phyloP scores from a whole-genome alignment of 495 filamentous ascomycete genomes.

The Astrothelium subdiscretum region DNA sequence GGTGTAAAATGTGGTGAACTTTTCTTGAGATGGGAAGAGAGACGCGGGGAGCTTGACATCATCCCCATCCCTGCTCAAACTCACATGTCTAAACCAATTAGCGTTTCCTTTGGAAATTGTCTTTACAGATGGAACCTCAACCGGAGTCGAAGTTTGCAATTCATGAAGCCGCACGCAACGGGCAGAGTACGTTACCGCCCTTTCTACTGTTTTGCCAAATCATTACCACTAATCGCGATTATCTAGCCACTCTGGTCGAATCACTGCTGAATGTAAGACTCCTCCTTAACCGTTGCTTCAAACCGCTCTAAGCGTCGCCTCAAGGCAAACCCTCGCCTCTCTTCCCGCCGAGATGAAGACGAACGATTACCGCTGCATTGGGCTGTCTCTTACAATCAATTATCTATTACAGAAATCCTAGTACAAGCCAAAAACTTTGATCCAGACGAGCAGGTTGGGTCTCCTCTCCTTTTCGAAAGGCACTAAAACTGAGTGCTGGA shows the following conservation, averaged over 20 bases:
- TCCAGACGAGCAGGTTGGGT: constrained; percentile 64
- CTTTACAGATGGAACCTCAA: background rate
- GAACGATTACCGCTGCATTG: constrained; percentile 90
- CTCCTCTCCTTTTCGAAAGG: background rate
- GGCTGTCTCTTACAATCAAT: constrained; percentile 75
- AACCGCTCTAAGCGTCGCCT: constrained; percentile 8
- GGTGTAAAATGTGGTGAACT: no score
- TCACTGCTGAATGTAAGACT: constrained; percentile 57
- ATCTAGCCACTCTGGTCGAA: constrained; percentile 53
- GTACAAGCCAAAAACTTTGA: constrained; percentile 64
- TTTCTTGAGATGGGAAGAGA: no score
- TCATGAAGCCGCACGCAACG: constrained; percentile 81
- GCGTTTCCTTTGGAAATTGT: background rate
- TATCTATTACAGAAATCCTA: constrained; percentile 63
- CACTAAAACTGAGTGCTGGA: background rate
- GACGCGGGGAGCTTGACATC: no score
- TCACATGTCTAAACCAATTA: no score
- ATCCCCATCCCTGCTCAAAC: no score
- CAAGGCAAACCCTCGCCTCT: constrained; percentile 70
- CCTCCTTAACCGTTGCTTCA: constrained; percentile 9
- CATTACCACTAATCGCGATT: constrained; percentile 8
- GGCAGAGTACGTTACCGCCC: constrained; percentile 50
- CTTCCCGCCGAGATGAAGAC: constrained; percentile 67
- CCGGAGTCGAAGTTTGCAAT: constrained; percentile 58
- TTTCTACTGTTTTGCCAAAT: constrained; percentile 8